Conservation (phyloP, 495 filamentous ascomycete genomes). For the Rostrohypoxylon terebratum region DNA sequence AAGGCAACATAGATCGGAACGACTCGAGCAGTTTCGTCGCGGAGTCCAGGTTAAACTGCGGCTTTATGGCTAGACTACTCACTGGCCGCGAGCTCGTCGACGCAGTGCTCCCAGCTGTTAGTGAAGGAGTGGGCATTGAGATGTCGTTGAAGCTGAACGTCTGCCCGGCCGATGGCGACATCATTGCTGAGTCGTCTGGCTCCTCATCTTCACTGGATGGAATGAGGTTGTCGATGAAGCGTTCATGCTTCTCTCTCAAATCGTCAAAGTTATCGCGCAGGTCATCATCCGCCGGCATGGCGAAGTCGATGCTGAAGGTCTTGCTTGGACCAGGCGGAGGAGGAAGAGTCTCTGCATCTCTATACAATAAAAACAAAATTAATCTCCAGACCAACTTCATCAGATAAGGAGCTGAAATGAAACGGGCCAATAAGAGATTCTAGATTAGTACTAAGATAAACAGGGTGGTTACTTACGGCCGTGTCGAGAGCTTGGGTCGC, state of each 20-base stretch:
- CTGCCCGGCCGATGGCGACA: constrained; percentile 33
- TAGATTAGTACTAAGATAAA: background rate
- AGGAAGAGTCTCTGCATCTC: constrained; percentile 35
- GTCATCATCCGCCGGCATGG: constrained; percentile 52
- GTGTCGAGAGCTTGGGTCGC: constrained; percentile 50
- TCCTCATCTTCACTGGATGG: constrained; percentile 38
- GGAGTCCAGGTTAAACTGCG: constrained; percentile 63
- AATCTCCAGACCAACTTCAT: constrained; percentile 17
- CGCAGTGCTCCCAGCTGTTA: constrained; percentile 43
- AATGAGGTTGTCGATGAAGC: constrained; percentile 50
- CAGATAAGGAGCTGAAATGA: background rate
- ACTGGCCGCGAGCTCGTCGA: constrained; percentile 33
- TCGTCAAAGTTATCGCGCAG: constrained; percentile 50
- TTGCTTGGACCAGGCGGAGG: constrained; percentile 58
- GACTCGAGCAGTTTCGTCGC: constrained; percentile 53
- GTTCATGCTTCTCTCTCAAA: constrained; percentile 53
- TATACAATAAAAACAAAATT: constrained; percentile 19
- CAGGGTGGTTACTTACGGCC: constrained; percentile 48
- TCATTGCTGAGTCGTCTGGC: constrained; percentile 26
- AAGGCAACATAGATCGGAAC: constrained; percentile 55
- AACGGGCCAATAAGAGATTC: background rate
- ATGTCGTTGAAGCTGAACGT: constrained; percentile 48
- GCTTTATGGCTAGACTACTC: constrained; percentile 53
- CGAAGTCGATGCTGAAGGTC: constrained; percentile 64
- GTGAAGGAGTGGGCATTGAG: constrained; percentile 48